Evolutionary conservation across 352 stramenopile genomes (phyloP).

Genomic region (Pythium folliculosum): DNA sequence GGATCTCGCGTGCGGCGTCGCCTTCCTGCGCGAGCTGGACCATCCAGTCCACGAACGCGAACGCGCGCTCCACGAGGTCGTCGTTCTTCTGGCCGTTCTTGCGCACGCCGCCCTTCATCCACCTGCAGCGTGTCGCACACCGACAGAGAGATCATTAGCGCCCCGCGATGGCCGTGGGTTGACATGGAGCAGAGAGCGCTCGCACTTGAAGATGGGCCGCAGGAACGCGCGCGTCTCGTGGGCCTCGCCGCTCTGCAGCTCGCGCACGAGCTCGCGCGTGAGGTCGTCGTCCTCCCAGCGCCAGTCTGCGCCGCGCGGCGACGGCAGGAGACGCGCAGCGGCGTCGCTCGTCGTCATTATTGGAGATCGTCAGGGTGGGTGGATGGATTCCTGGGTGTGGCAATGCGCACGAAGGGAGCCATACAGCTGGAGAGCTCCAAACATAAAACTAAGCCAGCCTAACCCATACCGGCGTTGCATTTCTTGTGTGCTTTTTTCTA

Average conservation of each 20-base stretch:
- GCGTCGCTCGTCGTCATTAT: neutral
- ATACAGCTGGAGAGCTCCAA: neutral
- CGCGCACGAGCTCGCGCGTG: constrained; percentile 39
- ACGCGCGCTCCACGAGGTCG: constrained; percentile 56
- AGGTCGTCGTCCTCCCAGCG: constrained; percentile 43
- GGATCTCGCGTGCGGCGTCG: constrained; percentile 48
- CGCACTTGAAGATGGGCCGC: constrained; percentile 59
- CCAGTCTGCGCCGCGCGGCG: constrained; percentile 21
- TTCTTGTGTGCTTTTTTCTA: no score
- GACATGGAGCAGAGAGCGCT: neutral
- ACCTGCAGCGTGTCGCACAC: constrained; percentile 27
- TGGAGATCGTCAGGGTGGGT: neutral
- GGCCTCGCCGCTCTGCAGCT: constrained; percentile 31
- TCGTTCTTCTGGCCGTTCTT: constrained; percentile 62
- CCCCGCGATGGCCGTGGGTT: neutral
- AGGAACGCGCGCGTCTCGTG: constrained; percentile 70
- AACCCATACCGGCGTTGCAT: no score
- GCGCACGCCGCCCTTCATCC: constrained; percentile 65
- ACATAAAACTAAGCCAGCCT: neutral
- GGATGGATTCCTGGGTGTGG: neutral
- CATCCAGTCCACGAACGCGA: constrained; percentile 75
- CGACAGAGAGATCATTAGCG: neutral
- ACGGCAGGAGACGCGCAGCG: neutral
- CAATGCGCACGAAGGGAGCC: neutral
- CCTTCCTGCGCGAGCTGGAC: constrained; percentile 48